These are phyloP conservation scores for Boletus pseudopeckii DNA, from an alignment of 768 basidiomycete species.

Conservation along the genomic window DNA sequence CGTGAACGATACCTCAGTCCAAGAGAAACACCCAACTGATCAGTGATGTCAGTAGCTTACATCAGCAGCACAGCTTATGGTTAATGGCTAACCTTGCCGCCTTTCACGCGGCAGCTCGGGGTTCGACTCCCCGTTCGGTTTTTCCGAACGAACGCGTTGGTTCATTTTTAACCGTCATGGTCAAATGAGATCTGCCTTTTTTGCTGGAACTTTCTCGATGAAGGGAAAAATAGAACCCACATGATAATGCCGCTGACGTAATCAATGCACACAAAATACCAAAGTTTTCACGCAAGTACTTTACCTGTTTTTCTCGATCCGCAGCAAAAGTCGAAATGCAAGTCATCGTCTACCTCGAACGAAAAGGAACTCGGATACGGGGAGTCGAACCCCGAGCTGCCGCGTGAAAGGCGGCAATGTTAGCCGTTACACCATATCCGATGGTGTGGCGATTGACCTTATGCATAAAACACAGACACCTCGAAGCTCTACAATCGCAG, in stretches of 20 bases:
- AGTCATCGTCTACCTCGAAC: neutral
- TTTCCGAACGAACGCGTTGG: too few relatives aligned
- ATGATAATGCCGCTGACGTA: neutral
- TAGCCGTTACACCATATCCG: conserved; percentile 66
- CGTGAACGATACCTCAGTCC: too few relatives aligned
- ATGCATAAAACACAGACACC: neutral
- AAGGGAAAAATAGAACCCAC: too few relatives aligned
- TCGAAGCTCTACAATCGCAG: neutral
- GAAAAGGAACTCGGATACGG: conserved; percentile 27
- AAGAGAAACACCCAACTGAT: too few relatives aligned
- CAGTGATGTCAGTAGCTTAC: neutral
- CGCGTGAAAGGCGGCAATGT: conserved; percentile 63
- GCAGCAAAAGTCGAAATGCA: too few relatives aligned
- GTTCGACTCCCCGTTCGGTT: conserved; percentile 34
- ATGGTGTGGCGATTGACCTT: neutral
- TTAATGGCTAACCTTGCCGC: conserved; percentile 68
- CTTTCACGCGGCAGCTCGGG: conserved; percentile 51
- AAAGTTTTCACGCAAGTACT: too few relatives aligned
- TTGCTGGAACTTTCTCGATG: too few relatives aligned
- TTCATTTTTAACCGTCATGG: too few relatives aligned
- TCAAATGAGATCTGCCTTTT: too few relatives aligned
- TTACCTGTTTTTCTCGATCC: neutral
- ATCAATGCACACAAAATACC: neutral
- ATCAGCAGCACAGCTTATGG: neutral
- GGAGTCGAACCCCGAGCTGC: conserved; percentile 40